Base-by-base conservation (phyloP, 2,329 filamentous ascomycete genomes). In the Hypocrella siamensis region DNA sequence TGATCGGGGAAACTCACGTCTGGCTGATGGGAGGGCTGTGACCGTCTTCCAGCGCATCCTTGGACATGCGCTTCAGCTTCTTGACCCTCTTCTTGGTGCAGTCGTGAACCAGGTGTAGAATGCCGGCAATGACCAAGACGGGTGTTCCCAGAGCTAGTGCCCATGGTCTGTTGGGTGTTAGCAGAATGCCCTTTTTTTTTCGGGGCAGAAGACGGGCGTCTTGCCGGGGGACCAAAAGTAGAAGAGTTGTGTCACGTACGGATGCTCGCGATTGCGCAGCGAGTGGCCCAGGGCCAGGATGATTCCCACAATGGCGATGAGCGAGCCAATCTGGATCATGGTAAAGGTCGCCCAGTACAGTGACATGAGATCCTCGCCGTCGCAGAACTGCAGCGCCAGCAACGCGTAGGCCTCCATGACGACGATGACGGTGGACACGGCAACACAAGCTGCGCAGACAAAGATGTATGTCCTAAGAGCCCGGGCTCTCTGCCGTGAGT, bases 291-390 rank as follows among this genome's bases (percentile, higher is more conserved):
- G 49, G 24, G 67, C 60, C 3, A 74, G 51, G 28, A 69, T 61
- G 37, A 74, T 65, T 18, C 70, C 70, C 10, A 63, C 46, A 42
- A 73, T 70, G 35, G 70, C 70, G 22, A 73, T 70, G 37, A 70
- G 51, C 2, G 65, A 65, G 5, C 69, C 70, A 3, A 73, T 51
- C 41, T 74, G 69, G 5, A 71, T 53, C 58, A 70, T 67, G 16
- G 66, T 69, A 66, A 68, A 74, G 2, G 68, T 70, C 0, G 68
- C 64, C 69, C 69, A 74, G 47, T 71, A 73, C 0, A 74, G 51
- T 2, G 62, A 60, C 51, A 72, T 71, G 34, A 74, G 57, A 40
- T 72, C 64, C 41, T 75, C 70, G 8, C 67, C 68, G 24, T 70
- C 65, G 39, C 70, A 75, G 40, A 70, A 75, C 40, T 74, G 65